A percentile compares a stretch with the other conserved stretches of the same genome.
Conservation (phyloP, 2,329 filamentous ascomycete genomes). For the Ambrosiella beaveri region DNA sequence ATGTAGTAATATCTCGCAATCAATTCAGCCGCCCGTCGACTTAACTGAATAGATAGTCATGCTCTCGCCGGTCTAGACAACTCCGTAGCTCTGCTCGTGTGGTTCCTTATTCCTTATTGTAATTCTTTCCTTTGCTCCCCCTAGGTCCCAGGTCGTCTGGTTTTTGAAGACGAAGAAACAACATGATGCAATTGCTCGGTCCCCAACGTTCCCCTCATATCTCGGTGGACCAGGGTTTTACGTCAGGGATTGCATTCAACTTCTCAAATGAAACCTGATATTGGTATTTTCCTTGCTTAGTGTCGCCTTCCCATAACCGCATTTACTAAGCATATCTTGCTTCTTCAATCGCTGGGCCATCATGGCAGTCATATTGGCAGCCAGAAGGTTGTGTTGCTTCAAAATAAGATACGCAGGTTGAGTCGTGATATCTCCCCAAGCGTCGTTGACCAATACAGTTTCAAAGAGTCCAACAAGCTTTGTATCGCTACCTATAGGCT, state of each 20-base stretch:
- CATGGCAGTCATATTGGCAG: background rate
- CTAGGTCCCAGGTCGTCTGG: background rate
- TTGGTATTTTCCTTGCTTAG: no score
- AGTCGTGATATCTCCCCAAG: background rate
- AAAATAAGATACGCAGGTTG: background rate
- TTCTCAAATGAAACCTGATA: background rate
- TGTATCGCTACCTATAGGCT: background rate
- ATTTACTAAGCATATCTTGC: no score
- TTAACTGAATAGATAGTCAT: no score
- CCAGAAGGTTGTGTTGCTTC: background rate
- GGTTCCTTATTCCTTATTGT: no score
- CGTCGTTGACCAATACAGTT: background rate
- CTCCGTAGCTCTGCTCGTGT: no score
- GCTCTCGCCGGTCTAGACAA: no score
- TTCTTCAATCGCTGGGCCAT: background rate
- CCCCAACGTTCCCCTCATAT: background rate
- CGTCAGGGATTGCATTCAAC: background rate
- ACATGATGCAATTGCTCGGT: conserved; percentile 1
- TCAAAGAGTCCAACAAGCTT: background rate
- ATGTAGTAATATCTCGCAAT: no score
- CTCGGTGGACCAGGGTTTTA: background rate
- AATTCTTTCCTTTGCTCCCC: no score
- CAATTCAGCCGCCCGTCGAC: no score
- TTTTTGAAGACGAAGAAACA: background rate
- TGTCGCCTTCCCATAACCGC: no score